Evolutionary conservation across 345 rosid species (phyloP), one percentile per base, ranked within the genome.

Genomic region (Brassica incana): DNA sequence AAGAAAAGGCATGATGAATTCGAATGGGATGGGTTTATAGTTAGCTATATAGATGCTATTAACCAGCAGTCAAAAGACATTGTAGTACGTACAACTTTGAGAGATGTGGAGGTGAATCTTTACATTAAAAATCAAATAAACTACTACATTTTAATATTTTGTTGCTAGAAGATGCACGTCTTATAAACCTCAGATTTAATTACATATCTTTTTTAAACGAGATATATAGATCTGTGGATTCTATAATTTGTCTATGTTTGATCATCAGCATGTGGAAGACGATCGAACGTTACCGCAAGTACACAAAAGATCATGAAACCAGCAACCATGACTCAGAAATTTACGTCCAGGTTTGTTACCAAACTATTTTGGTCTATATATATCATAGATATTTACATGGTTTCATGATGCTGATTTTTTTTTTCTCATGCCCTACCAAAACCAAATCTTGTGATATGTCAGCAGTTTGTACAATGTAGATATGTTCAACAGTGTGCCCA

Each of bases 251-350:
- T 74, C 43, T 69, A 43, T 75, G 69, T 25, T 54, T 70, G 43
- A 65, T 58, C 60, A 71, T 23, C 87, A 92, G 94, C 43, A 81
- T 87, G 83, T 77, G 83, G 59, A 82, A 79, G 70, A 87, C 83
- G 1, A 76, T 91, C 27, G 91, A 90, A 16, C 86, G 90, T 43
- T 90, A 88, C 79, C 40, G 12, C 15, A 82, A 81, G 38, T 65
- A 74, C 78, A 74, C 81, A 58, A 80, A 81, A 48, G 82, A 85
- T 61, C 76, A 35, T 60, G 85, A 77, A 45, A 60, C 52, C 58
- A 67, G 30, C 77, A 65, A 59, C 52, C 72, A 8, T 73, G 75
- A 65, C 10, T 62, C 65, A 78, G 86, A 83, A 38, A 79, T 54
- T 29, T 74, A 68, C 80, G 27, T 75, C 48, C 80, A 82, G 90